A percentile compares a stretch with the other conserved stretches of the same genome.
Conservation (phyloP, 768 basidiomycete species). For the Lactarius vividus region DNA sequence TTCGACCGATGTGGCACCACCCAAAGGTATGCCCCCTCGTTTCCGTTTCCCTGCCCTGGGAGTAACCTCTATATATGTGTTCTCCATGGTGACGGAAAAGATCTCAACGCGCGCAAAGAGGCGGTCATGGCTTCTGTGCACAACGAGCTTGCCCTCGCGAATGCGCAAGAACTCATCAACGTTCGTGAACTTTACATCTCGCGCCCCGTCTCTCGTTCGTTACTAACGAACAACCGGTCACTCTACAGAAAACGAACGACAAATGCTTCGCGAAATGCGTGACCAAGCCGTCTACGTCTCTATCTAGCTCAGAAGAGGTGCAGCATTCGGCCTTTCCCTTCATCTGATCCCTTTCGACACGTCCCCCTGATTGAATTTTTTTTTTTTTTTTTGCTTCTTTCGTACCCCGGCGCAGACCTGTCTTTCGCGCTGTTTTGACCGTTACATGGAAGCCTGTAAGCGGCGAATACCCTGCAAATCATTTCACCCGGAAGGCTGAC, state of each 20-base stretch:
- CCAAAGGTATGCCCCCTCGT: constrained; percentile 19
- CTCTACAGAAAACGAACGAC: constrained; percentile 67
- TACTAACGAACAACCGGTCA: too few species aligned
- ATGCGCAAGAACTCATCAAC: constrained; percentile 80
- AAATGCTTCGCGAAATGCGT: constrained; percentile 78
- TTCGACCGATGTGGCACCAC: constrained; percentile 18
- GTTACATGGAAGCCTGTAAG: constrained; percentile 85
- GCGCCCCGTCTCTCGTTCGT: not conserved
- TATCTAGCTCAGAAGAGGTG: constrained; percentile 74
- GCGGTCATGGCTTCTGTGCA: constrained; percentile 60
- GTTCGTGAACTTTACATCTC: constrained; percentile 39
- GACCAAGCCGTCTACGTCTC: constrained; percentile 65
- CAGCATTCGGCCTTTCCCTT: constrained; percentile 14
- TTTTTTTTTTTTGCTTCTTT: not conserved
- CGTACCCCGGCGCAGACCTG: constrained; percentile 52
- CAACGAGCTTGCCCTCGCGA: constrained; percentile 66
- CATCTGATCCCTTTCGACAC: not conserved
- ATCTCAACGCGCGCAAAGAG: constrained; percentile 40
- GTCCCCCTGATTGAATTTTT: not conserved
- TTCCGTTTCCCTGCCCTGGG: not conserved
- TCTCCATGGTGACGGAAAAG: constrained; percentile 29
- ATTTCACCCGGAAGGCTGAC: constrained; percentile 3
- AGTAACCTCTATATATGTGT: not conserved
- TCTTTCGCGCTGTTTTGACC: constrained; percentile 69
- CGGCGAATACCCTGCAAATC: constrained; percentile 25